Base-by-base conservation (phyloP, 805 yeast species). In the Zygosaccharomyces bisporus region DNA sequence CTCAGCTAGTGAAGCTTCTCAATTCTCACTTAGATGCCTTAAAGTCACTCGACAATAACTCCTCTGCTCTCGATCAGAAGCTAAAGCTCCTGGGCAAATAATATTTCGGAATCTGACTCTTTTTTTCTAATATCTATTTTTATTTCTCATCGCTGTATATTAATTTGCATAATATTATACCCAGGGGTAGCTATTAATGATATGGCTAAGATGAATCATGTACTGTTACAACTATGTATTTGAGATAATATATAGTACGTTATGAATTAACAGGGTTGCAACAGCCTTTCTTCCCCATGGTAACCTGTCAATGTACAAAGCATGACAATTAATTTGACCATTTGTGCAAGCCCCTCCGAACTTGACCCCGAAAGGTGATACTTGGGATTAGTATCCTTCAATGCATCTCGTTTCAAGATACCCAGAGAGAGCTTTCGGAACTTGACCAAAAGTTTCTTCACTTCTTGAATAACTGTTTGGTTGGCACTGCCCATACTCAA, bases 1-100 rank as follows among this genome's bases (percentile, higher is more conserved):
- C 79, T 53, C 89, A 83, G 60, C 77, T 91, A 50, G 83, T 93
- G 23, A 83, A 80, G 62, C 72, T 93, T 51, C 75, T 93, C 60
- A 90, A 91, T 61, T 79, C 87, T 36, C 98, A 93, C 64, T 71
- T 93, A 64, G 93, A 90, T 50, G 87, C 95, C 50, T 74, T 93
- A 67, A 88, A 82, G 61, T 89, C 90, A 74, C 77, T 93, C 45
- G 96, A 93, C 59, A 75, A 74, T 50, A 78, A 81, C 50, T 87
- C 95, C 41, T 74, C 74, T 14, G 70, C 70, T 18, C 72, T 93
- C 55, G 86, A 83, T 60, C 75, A 76, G 29, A 84, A 86, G 63
- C 63, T 93, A 47, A 77, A 74, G 27, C 43, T 54, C 4, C 36
- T 60, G 12, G 30, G 53, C 39, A 53, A 55, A 44, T 50, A 39